These are phyloP conservation scores for Aspergillus sp. DNA, from an alignment of 2,329 filamentous ascomycete species.

Conservation along the genomic window DNA sequence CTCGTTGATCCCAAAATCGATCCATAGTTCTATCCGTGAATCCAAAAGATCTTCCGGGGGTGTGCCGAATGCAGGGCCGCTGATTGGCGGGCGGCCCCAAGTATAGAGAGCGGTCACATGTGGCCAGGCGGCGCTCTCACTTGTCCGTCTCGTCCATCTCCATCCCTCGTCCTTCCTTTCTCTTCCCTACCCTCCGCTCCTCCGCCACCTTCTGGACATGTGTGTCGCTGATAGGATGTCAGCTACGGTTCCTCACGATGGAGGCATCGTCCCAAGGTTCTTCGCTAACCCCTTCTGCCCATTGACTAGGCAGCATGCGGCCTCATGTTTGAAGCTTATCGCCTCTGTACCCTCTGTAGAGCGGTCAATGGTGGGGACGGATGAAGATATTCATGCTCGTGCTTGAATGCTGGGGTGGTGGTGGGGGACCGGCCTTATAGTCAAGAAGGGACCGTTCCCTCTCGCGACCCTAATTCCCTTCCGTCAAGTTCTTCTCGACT, in stretches of 20 bases:
- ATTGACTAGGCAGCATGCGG: not conserved
- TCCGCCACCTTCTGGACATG: slow-evolving; percentile 20
- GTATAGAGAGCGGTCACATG: not conserved
- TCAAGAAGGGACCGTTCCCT: not conserved
- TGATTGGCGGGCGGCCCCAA: not conserved
- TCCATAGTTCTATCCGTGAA: too few relatives aligned
- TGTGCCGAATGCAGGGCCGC: not conserved
- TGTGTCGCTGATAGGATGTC: slow-evolving; percentile 35
- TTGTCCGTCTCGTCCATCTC: not conserved
- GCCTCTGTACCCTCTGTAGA: not conserved
- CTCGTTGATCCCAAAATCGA: too few relatives aligned
- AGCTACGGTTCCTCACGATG: slow-evolving; percentile 7
- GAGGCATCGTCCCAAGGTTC: not conserved
- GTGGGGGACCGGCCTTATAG: not conserved
- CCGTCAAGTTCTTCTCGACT: slow-evolving; percentile 8
- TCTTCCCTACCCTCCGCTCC: not conserved
- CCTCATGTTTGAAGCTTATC: not conserved
- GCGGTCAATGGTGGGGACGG: not conserved
- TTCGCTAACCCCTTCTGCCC: slow-evolving; percentile 2
- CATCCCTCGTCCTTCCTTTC: not conserved
- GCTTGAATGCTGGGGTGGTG: not conserved
- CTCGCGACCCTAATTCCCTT: slow-evolving; percentile 7
- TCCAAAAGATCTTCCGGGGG: not conserved
- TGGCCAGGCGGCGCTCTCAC: not conserved
- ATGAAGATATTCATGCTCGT: not conserved